phyloP scores from a whole-genome alignment of 2,329 filamentous ascomycete genomes.

The Alternaria gansuensis region DNA sequence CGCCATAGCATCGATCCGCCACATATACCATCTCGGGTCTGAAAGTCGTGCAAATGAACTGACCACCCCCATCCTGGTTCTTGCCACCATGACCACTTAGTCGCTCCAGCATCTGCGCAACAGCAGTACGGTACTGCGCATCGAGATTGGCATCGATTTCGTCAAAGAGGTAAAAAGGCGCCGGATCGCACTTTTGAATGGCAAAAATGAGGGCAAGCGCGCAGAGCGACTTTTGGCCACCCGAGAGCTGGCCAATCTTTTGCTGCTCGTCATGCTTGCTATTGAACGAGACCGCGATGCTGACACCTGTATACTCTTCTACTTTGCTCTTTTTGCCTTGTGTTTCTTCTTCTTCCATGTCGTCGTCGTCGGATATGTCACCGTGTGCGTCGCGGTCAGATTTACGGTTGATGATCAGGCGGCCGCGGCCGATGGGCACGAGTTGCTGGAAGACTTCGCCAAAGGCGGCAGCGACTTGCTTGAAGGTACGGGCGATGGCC shows the following conservation, averaged over 20 bases:
- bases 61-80: constrained; percentile 63
- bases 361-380: constrained; percentile 61
- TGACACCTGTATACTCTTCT: constrained; percentile 95
- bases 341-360: constrained; percentile 57
- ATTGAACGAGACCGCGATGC: constrained; percentile 98
- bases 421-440: constrained; percentile 90
- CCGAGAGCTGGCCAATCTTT: constrained; percentile 94
- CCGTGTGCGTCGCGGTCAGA: constrained; percentile 75
- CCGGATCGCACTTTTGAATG: constrained; percentile 97
- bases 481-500: constrained; percentile 97
- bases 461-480: constrained; percentile 95
- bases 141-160: constrained; percentile 99
- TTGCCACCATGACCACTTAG: constrained; percentile 52
- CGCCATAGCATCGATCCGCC: constrained; percentile 97
- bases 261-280: constrained; percentile 98
- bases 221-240: constrained; percentile 97
- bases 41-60: constrained; percentile 99
- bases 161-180: constrained; percentile 98
- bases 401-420: constrained; percentile 90
- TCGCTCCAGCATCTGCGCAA: constrained; percentile 83
- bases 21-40: constrained; percentile 94
- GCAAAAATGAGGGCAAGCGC: constrained; percentile 98
- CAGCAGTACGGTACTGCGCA: constrained; percentile 95
- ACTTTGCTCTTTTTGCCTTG: constrained; percentile 59
- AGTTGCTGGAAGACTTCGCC: constrained; percentile 92